Conservation (phyloP, 306 rosid species). For the Betula pendula region DNA sequence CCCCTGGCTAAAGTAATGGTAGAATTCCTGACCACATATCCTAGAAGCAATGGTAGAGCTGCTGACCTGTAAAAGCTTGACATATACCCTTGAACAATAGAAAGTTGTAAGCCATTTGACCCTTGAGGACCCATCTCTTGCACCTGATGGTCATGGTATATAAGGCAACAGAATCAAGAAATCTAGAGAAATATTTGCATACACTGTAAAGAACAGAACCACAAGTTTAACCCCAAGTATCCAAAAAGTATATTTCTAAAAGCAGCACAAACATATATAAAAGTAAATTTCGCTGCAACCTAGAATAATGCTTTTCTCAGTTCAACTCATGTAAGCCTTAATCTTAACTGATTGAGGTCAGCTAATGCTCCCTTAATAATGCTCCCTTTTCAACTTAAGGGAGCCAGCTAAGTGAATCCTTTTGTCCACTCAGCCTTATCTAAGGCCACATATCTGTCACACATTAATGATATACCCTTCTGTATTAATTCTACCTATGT, state of each 20-base stretch:
- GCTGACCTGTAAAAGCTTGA: slow-evolving; percentile 79
- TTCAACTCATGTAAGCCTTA: not conserved
- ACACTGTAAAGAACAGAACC: slow-evolving; percentile 4
- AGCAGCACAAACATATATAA: not conserved
- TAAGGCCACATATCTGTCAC: not conserved
- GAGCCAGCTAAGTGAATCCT: not conserved
- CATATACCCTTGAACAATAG: slow-evolving; percentile 70
- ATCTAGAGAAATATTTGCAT: slow-evolving; percentile 7
- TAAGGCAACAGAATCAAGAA: slow-evolving; percentile 19
- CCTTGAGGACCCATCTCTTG: slow-evolving; percentile 33
- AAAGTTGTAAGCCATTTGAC: slow-evolving; percentile 49
- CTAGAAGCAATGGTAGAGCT: slow-evolving; percentile 26
- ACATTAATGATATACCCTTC: not conserved
- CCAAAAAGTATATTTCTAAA: slow-evolving; percentile 10
- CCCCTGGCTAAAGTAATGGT: slow-evolving; percentile 9
- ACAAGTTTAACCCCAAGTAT: not conserved
- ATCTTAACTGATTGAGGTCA: not conserved
- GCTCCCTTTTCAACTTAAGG: not conserved
- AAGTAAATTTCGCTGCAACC: not conserved
- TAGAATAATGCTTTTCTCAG: not conserved
- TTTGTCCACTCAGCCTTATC: not conserved
- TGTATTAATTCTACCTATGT: not conserved
- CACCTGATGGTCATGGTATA: slow-evolving; percentile 40
- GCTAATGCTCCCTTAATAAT: not conserved
- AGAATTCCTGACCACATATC: slow-evolving; percentile 46